Conservation (phyloP, 2,329 filamentous ascomycete genomes). For the Leptoxyphium fumago region DNA sequence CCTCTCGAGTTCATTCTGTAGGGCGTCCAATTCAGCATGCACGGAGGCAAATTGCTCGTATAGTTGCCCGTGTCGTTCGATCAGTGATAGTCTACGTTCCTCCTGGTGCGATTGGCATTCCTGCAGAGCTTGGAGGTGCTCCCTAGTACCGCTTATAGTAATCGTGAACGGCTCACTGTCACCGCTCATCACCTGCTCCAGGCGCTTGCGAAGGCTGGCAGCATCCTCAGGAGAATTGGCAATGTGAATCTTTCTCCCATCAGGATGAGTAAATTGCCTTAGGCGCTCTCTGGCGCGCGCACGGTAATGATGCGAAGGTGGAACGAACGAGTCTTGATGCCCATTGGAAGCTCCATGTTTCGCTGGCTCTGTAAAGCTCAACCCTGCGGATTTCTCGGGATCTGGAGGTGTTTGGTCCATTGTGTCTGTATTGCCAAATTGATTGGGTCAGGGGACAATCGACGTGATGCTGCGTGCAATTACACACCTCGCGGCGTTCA, state of each 20-base stretch:
- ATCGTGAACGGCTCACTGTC: slow-evolving; percentile 35
- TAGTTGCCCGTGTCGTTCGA: slow-evolving; percentile 33
- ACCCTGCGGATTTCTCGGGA: neutral
- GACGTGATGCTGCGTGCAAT: too few relatives aligned
- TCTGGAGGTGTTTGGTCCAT: neutral
- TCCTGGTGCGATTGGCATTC: slow-evolving; percentile 41
- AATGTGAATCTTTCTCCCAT: slow-evolving; percentile 42
- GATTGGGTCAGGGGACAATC: too few relatives aligned
- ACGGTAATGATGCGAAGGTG: neutral
- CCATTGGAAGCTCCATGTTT: neutral
- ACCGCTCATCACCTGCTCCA: slow-evolving; percentile 23
- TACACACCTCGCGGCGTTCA: too few relatives aligned
- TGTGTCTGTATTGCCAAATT: neutral
- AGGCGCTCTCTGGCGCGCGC: slow-evolving; percentile 25
- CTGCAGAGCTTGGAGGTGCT: slow-evolving; percentile 36
- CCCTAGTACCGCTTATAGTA: slow-evolving; percentile 42
- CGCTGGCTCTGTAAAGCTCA: neutral
- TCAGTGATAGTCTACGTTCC: slow-evolving; percentile 30
- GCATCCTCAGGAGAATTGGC: slow-evolving; percentile 42
- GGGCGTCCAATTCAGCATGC: slow-evolving; percentile 36
- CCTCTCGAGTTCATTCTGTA: slow-evolving; percentile 40
- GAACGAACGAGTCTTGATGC: too few relatives aligned
- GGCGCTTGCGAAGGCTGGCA: slow-evolving; percentile 30
- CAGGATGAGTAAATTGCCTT: slow-evolving; percentile 40
- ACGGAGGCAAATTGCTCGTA: slow-evolving; percentile 44